These are phyloP conservation scores for Xylariales sp. DNA, from an alignment of 2,329 filamentous ascomycete species.

Conservation along the genomic window DNA sequence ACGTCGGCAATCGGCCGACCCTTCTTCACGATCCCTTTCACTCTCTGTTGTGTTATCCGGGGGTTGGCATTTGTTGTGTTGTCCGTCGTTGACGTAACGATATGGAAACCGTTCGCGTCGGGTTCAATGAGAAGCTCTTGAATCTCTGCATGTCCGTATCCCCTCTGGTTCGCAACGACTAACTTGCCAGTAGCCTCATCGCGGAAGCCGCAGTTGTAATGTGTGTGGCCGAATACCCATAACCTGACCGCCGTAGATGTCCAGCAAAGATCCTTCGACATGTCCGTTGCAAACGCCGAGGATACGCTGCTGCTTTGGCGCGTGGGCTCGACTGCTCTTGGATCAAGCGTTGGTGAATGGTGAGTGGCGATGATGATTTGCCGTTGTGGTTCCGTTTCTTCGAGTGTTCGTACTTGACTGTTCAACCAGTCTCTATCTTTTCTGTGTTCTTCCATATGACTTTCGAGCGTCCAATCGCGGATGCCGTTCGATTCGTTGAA, in stretches of 20 bases:
- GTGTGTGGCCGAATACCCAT: constrained; percentile 29
- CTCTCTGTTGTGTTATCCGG: constrained; percentile 7
- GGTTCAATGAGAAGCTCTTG: constrained; percentile 23
- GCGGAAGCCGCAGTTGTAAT: constrained; percentile 26
- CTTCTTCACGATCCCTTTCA: background rate
- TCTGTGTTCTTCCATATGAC: constrained; percentile 16
- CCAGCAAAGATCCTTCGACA: constrained; percentile 27
- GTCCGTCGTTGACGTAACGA: constrained; percentile 10
- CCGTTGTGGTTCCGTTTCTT: constrained; percentile 26
- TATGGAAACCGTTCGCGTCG: constrained; percentile 15
- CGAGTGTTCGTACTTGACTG: constrained; percentile 16
- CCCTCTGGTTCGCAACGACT: constrained; percentile 26
- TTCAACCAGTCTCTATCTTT: constrained; percentile 28
- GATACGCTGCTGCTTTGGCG: constrained; percentile 18
- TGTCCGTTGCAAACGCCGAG: constrained; percentile 27
- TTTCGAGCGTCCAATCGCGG: constrained; percentile 26
- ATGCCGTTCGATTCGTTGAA: constrained; percentile 20
- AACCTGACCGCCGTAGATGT: constrained; percentile 18
- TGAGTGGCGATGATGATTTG: constrained; percentile 28
- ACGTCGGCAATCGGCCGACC: too few relatives aligned
- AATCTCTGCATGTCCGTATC: constrained; percentile 19
- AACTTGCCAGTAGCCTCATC: constrained; percentile 23
- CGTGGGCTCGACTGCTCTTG: constrained; percentile 12
- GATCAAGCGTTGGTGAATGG: constrained; percentile 23
- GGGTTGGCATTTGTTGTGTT: constrained; percentile 4